A percentile compares a stretch with the other conserved stretches of the same genome.
These are phyloP conservation scores for Aspergillus bridgeri DNA, from an alignment of 495 filamentous ascomycete species.

Conservation along the genomic window DNA sequence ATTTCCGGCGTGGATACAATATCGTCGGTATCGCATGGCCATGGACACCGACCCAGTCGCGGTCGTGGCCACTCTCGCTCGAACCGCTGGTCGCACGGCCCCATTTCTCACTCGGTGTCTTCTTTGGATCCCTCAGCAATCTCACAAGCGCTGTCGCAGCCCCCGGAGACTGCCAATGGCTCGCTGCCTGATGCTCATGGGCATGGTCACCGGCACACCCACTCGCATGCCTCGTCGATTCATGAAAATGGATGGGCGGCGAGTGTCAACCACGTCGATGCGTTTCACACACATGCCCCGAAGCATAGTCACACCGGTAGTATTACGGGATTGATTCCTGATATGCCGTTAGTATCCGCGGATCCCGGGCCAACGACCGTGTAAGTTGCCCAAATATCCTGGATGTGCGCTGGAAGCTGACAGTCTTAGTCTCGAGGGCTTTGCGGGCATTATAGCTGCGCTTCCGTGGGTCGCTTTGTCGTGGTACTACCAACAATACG, in stretches of 20 bases:
- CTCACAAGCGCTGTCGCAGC: conserved; percentile 17
- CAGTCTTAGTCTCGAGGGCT: conserved; percentile 27
- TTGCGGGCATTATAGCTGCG: conserved; percentile 30
- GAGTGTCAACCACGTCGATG: background rate
- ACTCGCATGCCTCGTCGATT: conserved; percentile 25
- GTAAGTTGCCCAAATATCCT: conserved; percentile 8
- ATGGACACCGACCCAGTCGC: conserved; percentile 34
- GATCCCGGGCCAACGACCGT: conserved; percentile 5
- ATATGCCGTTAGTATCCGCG: conserved; percentile 1
- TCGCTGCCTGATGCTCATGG: conserved; percentile 11
- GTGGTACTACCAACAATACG: conserved; percentile 37
- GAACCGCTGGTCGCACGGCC: conserved; percentile 32
- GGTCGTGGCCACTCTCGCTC: conserved; percentile 36
- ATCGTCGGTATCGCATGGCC: conserved; percentile 25
- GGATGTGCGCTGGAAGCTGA: conserved; percentile 14
- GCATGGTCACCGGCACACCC: conserved; percentile 29
- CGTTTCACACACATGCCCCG: conserved; percentile 13
- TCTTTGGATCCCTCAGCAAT: conserved; percentile 17
- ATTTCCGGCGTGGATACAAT: conserved; percentile 31
- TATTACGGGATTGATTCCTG: conserved; percentile 6
- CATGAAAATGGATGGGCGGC: conserved; percentile 4
- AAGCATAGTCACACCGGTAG: conserved; percentile 16
- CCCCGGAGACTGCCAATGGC: conserved; percentile 22
- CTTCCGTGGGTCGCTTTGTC: conserved; percentile 42
- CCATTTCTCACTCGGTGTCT: conserved; percentile 29